These are phyloP conservation scores for Prunus persica DNA, from an alignment of 306 rosid species.

Conservation along the genomic window Prunus_persica_NCBIv2 NC_034014.1:6334501-6335000, in stretches of 20 bases:
- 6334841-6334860: conserved; percentile 25
- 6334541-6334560: too few species aligned
- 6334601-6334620: too few species aligned
- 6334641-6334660: too few species aligned
- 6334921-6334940: background rate
- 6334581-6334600: too few species aligned
- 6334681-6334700: background rate
- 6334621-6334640: too few species aligned
- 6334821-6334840: conserved; percentile 22
- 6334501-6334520: too few species aligned
- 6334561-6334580: too few species aligned
- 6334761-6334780: conserved; percentile 36
- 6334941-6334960: too few species aligned
- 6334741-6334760: conserved; percentile 20
- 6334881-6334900: conserved; percentile 20
- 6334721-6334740: conserved; percentile 37
- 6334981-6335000: too few species aligned
- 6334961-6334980: too few species aligned
- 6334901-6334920: conserved; percentile 40
- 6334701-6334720: conserved; percentile 25
- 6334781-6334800: conserved; percentile 44
- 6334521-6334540: too few species aligned
- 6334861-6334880: background rate
- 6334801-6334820: conserved; percentile 33
- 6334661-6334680: too few species aligned